These are phyloP conservation scores for Plasmodium ovale DNA, from an alignment of 169 alveolate species.

Conservation along the genomic window DNA sequence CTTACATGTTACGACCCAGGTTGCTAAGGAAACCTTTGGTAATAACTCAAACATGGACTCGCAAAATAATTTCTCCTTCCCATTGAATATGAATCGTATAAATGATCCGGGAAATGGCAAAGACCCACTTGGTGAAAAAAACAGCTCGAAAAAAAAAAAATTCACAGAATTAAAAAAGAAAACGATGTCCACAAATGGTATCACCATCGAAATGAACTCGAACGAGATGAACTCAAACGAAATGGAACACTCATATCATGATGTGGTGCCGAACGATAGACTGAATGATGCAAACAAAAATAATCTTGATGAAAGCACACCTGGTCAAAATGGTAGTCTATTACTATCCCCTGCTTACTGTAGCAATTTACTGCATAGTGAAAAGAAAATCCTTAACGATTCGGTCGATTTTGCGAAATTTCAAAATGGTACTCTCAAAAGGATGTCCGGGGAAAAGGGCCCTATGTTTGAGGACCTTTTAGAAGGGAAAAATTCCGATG, in stretches of 20 bases:
- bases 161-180: constrained; percentile 33
- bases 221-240: background rate
- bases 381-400: background rate
- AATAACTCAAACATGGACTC: background rate
- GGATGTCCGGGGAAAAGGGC: no score
- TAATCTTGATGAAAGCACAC: background rate
- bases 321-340: background rate
- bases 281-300: background rate
- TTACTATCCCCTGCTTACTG: constrained; percentile 1
- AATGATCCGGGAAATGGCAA: background rate
- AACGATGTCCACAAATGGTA: background rate
- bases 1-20: background rate
- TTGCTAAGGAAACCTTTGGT: background rate
- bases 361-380: background rate
- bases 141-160: constrained; percentile 13
- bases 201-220: background rate
- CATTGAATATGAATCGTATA: background rate
- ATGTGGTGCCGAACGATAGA: background rate
- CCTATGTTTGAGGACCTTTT: no score
- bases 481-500: background rate
- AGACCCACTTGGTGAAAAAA: background rate
- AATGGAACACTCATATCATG: no score
- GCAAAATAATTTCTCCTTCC: no score
- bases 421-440: background rate
- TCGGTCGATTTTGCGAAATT: background rate